phyloP scores from a whole-genome alignment of 2,329 filamentous ascomycete species.

The Elsinoe australis region DNA sequence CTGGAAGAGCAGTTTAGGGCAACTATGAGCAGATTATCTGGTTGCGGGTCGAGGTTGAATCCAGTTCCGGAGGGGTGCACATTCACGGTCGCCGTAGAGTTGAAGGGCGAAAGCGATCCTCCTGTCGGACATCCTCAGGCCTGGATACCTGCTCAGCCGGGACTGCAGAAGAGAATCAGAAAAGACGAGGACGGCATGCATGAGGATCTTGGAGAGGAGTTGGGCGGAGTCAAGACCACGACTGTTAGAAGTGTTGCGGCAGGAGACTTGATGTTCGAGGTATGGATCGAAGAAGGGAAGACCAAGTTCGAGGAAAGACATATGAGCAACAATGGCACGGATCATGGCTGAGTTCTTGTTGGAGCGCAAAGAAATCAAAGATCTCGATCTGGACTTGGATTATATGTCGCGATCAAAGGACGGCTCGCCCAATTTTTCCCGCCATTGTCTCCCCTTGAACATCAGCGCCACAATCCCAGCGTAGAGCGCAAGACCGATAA shows the following conservation, averaged over 20 bases:
- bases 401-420: conserved; percentile 19
- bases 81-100: conserved; percentile 68
- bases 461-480: conserved; percentile 17
- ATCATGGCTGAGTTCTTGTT: background rate
- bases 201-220: background rate
- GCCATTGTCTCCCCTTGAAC: conserved; percentile 18
- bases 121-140: conserved; percentile 46
- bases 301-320: conserved; percentile 35
- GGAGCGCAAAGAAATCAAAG: no score
- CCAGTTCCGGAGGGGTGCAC: conserved; percentile 58
- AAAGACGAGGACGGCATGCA: background rate
- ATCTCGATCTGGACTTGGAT: background rate
- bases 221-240: conserved; percentile 39
- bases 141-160: conserved; percentile 54
- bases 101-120: conserved; percentile 52
- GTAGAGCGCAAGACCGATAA: conserved; percentile 18
- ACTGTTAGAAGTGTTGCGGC: conserved; percentile 57
- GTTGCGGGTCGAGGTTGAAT: conserved; percentile 50
- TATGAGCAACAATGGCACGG: background rate
- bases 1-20: conserved; percentile 67
- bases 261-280: conserved; percentile 58
- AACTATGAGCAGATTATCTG: conserved; percentile 55
- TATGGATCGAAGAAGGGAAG: conserved; percentile 61
- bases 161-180: conserved; percentile 30
- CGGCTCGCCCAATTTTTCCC: conserved; percentile 16